phyloP scores from a whole-genome alignment of 2,329 filamentous ascomycete genomes.

The Helotiales sp. region DNA sequence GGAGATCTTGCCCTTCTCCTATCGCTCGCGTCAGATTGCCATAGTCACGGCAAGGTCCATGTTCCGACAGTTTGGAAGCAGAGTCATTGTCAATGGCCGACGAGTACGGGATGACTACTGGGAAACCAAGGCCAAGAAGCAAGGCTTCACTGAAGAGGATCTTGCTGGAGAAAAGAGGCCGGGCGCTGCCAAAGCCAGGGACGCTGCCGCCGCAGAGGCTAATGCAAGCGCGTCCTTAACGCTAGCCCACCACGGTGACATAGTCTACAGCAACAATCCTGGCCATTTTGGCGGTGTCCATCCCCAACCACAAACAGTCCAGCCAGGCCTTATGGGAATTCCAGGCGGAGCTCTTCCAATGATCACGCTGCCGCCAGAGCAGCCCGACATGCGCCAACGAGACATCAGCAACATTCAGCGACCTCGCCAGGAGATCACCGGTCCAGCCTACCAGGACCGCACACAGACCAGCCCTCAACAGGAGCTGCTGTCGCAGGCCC shows the following conservation, averaged over 20 bases:
- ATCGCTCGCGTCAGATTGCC: slow-evolving; percentile 96
- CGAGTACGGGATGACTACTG: slow-evolving; percentile 97
- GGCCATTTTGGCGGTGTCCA: slow-evolving; percentile 66
- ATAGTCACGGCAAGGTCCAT: slow-evolving; percentile 97
- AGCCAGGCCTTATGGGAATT: slow-evolving; percentile 72
- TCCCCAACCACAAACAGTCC: slow-evolving; percentile 71
- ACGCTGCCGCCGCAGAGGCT: slow-evolving; percentile 74
- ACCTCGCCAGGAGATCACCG: slow-evolving; percentile 87
- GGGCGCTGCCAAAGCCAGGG: slow-evolving; percentile 85
- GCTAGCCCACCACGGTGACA: slow-evolving; percentile 77
- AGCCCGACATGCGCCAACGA: slow-evolving; percentile 76
- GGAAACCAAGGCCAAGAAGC: slow-evolving; percentile 95
- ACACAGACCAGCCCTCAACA: slow-evolving; percentile 75
- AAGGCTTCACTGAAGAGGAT: slow-evolving; percentile 97
- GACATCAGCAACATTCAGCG: slow-evolving; percentile 86
- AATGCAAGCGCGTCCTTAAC: slow-evolving; percentile 60
- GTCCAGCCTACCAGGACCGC: slow-evolving; percentile 85
- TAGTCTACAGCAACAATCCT: slow-evolving; percentile 82
- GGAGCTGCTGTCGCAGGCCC: slow-evolving; percentile 84
- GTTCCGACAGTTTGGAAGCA: slow-evolving; percentile 97
- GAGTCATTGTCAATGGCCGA: slow-evolving; percentile 87
- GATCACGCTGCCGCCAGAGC: slow-evolving; percentile 80
- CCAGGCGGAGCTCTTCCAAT: slow-evolving; percentile 75
- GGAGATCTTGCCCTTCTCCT: slow-evolving; percentile 96
- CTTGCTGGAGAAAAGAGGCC: slow-evolving; percentile 94